Percentiles rank a stretch among this genome's conserved stretches.
Conservation (phyloP, 108 stramenopile species). For the Phaeodactylum tricornutum region DNA sequence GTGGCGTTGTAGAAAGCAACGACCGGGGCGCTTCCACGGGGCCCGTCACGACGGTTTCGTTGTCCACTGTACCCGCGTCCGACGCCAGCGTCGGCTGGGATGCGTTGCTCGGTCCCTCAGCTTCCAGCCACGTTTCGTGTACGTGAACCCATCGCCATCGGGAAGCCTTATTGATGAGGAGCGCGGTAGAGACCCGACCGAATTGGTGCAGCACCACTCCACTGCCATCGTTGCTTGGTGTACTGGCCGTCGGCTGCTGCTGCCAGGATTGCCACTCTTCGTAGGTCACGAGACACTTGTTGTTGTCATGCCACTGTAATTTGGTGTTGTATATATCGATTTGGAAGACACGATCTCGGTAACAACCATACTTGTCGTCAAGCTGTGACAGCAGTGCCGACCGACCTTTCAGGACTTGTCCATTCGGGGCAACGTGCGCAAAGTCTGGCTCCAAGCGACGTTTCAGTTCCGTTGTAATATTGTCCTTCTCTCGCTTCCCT, state of each 20-base stretch:
- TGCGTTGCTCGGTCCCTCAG: constrained; percentile 3
- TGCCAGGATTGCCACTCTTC: constrained; percentile 15
- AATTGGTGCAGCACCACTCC: constrained; percentile 4
- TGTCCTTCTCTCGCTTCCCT: constrained; percentile 2
- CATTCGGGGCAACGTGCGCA: constrained; percentile 13
- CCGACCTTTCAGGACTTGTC: constrained; percentile 9
- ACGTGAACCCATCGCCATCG: constrained; percentile 10
- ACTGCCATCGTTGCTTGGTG: neutral
- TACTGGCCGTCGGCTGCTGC: neutral
- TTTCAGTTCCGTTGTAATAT: neutral
- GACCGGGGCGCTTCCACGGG: constrained; percentile 1
- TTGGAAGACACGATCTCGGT: constrained; percentile 8
- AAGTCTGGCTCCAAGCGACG: constrained; percentile 1
- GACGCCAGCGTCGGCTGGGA: too few species aligned
- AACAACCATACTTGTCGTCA: constrained; percentile 6
- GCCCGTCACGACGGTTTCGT: constrained; percentile 7
- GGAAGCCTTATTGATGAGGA: constrained; percentile 1
- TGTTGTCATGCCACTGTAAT: constrained; percentile 5
- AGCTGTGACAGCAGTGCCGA: constrained; percentile 4
- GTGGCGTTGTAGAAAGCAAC: neutral
- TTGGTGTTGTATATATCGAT: constrained; percentile 11
- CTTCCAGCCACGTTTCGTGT: constrained; percentile 18
- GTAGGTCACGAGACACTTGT: constrained; percentile 9
- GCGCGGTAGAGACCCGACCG: constrained; percentile 5
- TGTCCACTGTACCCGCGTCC: neutral